Percentiles rank a stretch among this genome's conserved stretches.
Conservation (phyloP, 441 rosid genomes). For the Euphorbia celastroides region DNA sequence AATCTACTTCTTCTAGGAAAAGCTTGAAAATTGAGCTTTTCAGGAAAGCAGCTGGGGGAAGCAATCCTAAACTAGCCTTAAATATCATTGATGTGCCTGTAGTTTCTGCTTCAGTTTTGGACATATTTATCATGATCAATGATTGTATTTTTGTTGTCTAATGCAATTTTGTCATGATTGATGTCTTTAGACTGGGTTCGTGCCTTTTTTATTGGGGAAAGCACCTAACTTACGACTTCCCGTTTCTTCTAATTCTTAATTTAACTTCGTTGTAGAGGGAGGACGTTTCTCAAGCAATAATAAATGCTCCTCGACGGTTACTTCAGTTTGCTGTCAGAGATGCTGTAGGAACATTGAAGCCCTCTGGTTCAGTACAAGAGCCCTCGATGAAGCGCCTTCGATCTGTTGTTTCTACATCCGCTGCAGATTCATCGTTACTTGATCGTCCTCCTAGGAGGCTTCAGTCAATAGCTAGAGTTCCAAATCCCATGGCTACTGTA, state of each 20-base stretch:
- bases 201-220: neutral
- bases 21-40: too few relatives aligned
- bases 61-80: neutral
- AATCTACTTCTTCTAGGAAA: too few relatives aligned
- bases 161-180: neutral
- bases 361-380: slow-evolving; percentile 37
- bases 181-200: neutral
- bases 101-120: neutral
- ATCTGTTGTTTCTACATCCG: slow-evolving; percentile 71
- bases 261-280: slow-evolving; percentile 48
- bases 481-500: slow-evolving; percentile 69
- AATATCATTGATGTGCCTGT: neutral
- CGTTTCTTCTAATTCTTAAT: slow-evolving; percentile 10
- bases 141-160: neutral
- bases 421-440: slow-evolving; percentile 37
- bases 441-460: slow-evolving; percentile 55
- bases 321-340: slow-evolving; percentile 96
- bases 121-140: neutral
- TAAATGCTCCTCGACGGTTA: slow-evolving; percentile 74
- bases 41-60: neutral
- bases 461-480: slow-evolving; percentile 61
- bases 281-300: slow-evolving; percentile 37
- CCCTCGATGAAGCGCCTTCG: slow-evolving; percentile 74
- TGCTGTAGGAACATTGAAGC: slow-evolving; percentile 67
- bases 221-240: slow-evolving; percentile 4